Percentiles rank a stretch among this genome's conserved stretches.
These are phyloP conservation scores for Epichloe bromicola DNA, from an alignment of 2,329 filamentous ascomycete genomes.

Conservation along the genomic window DNA sequence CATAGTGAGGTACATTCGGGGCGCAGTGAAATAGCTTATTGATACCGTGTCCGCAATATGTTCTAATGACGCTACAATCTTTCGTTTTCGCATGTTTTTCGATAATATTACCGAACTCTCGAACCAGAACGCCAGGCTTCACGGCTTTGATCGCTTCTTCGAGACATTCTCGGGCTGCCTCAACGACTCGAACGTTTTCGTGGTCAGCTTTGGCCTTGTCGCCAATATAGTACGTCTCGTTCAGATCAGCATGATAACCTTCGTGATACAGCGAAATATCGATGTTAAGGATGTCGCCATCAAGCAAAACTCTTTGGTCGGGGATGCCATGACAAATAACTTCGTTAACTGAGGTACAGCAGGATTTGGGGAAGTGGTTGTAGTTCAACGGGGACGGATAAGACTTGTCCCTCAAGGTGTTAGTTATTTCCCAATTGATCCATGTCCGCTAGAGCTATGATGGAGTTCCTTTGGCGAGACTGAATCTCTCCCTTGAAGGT, in stretches of 20 bases:
- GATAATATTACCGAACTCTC: constrained; percentile 87
- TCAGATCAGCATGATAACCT: constrained; percentile 91
- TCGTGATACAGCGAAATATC: constrained; percentile 90
- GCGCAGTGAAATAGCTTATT: constrained; percentile 88
- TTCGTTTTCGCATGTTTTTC: constrained; percentile 85
- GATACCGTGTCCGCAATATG: constrained; percentile 93
- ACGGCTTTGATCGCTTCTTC: constrained; percentile 84
- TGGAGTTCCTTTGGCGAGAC: background rate
- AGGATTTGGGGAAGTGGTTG: constrained; percentile 91
- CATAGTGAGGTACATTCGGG: constrained; percentile 93
- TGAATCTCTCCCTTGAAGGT: background rate
- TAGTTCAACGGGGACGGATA: constrained; percentile 95
- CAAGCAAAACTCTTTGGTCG: constrained; percentile 71
- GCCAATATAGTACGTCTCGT: constrained; percentile 97
- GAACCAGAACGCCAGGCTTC: constrained; percentile 84
- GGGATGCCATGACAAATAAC: constrained; percentile 98
- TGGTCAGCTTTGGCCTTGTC: constrained; percentile 73
- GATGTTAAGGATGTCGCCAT: constrained; percentile 95
- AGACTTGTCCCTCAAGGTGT: constrained; percentile 48
- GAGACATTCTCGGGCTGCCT: constrained; percentile 78
- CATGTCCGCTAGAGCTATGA: background rate
- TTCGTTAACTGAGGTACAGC: constrained; percentile 93
- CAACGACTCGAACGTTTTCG: constrained; percentile 80
- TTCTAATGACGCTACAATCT: constrained; percentile 82
- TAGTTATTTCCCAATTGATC: background rate